Percentiles rank a stretch among this genome's conserved stretches.
These are phyloP conservation scores for Euphorbia peplus DNA, from an alignment of 345 rosid species.

Conservation along the genomic window DNA sequence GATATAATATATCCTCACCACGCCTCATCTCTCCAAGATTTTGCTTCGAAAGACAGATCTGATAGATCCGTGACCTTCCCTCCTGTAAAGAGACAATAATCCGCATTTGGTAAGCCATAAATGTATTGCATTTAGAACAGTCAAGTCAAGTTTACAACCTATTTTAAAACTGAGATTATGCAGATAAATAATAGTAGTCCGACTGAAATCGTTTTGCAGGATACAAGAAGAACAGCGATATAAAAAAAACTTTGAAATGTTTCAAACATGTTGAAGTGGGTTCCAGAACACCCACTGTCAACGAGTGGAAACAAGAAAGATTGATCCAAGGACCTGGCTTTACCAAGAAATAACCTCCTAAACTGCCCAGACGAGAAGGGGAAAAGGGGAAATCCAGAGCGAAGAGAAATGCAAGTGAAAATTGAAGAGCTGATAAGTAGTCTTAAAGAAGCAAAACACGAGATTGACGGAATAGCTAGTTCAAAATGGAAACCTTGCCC, in stretches of 20 bases:
- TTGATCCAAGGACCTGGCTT: not conserved
- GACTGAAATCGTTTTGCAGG: constrained; percentile 7
- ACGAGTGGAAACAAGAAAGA: not conserved
- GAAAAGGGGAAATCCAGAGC: not conserved
- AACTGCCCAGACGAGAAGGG: not conserved
- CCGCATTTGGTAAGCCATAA: not conserved
- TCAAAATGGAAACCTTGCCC: too few relatives aligned
- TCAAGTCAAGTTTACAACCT: not conserved
- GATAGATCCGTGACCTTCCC: constrained; percentile 38
- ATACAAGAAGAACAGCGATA: not conserved
- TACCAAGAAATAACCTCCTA: not conserved
- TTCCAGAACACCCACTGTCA: not conserved
- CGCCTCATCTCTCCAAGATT: constrained; percentile 63
- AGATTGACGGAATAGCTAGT: not conserved
- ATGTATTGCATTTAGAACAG: constrained; percentile 4
- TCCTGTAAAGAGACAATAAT: constrained; percentile 28
- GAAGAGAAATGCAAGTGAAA: not conserved
- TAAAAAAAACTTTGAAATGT: not conserved
- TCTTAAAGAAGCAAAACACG: not conserved
- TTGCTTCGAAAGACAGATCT: constrained; percentile 75
- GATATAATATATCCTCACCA: constrained; percentile 47
- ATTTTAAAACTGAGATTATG: not conserved
- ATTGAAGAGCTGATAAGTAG: not conserved
- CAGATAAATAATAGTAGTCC: not conserved
- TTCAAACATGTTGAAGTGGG: constrained; percentile 1